Evolutionary conservation across 495 filamentous ascomycete species (phyloP), one percentile per base, ranked within the genome.

Genomic region (Amniculicola lignicola): DNA sequence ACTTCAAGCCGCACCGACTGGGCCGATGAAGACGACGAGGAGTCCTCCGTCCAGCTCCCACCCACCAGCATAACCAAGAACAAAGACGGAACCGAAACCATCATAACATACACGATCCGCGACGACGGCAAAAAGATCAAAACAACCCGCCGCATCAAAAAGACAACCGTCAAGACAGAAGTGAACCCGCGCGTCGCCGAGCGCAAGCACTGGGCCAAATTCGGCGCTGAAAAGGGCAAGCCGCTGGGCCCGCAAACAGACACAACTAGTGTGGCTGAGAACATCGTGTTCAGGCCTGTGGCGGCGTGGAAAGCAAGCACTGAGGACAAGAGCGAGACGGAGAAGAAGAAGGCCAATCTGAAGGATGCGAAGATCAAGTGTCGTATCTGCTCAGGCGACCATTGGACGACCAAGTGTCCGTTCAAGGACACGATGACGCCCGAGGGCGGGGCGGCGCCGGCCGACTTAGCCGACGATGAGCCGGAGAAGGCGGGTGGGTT

Each of bases 351-450:
- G 78, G 10, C 19, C 62, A 82, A 89, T 79, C 79, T 96, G 54
- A 95, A 92, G 83, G 89, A 96, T 74, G 95, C 95, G 82, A 95
- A 95, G 80, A 94, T 98, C 75, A 96, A 96, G 80, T 98, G 93
- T 74, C 84, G 93, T 77, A 97, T 98, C 69, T 98, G 93, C 75
- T 87, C 84, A 71, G 93, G 94, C 62, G 94, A 97, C 76, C 93
- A 98, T 79, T 98, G 96, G 77, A 98, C 93, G 3, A 90, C 92
- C 24, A 82, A 92, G 67, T 98, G 86, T 86, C 91, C 86, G 22
- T 89, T 87, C 74, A 89, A 88, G 74, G 86, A 88, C 65, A 89
- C 86, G 37, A 85, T 89, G 77, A 84, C 85, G 10, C 86, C 86
- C 1, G 78, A 87, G 53, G 86, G 86, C 44, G 85, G 86, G 67